A percentile compares a stretch with the other conserved stretches of the same genome.
These are phyloP conservation scores for Scheffersomyces cryptocercus DNA, from an alignment of 1,139 yeast species.

Conservation along the genomic window DNA sequence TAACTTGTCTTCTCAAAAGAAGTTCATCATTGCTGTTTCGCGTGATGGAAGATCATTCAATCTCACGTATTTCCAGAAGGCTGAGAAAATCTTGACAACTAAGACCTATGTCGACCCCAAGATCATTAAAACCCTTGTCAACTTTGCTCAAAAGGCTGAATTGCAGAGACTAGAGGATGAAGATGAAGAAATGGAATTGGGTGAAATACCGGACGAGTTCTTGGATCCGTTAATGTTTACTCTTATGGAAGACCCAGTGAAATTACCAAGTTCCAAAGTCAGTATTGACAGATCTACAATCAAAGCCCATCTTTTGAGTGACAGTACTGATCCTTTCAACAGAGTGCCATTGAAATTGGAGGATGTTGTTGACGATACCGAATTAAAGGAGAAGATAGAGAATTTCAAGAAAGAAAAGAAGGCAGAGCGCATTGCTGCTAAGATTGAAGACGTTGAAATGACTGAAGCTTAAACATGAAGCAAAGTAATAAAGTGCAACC, in stretches of 20 bases:
- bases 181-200: constrained; percentile 83
- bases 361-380: constrained; percentile 78
- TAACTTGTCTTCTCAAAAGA: constrained; percentile 63
- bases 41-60: constrained; percentile 88
- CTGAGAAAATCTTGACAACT: constrained; percentile 63
- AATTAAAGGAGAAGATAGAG: constrained; percentile 60
- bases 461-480: constrained; percentile 1
- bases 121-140: constrained; percentile 50
- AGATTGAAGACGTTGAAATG: constrained; percentile 20
- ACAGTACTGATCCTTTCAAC: constrained; percentile 96
- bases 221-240: constrained; percentile 96
- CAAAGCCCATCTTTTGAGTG: constrained; percentile 90
- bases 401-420: constrained; percentile 52
- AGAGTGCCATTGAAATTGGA: constrained; percentile 87
- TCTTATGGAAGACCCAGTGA: constrained; percentile 94
- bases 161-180: constrained; percentile 61
- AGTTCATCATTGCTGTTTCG: constrained; percentile 79
- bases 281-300: constrained; percentile 89
- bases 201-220: constrained; percentile 95
- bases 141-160: constrained; percentile 67
- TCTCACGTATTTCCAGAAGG: constrained; percentile 64
- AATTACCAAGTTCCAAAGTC: constrained; percentile 79
- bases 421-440: constrained; percentile 10
- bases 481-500: too few species aligned
- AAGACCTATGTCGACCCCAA: constrained; percentile 54